Conservation (phyloP, 345 rosid species). For the Eucalyptus tenuipes region DNA sequence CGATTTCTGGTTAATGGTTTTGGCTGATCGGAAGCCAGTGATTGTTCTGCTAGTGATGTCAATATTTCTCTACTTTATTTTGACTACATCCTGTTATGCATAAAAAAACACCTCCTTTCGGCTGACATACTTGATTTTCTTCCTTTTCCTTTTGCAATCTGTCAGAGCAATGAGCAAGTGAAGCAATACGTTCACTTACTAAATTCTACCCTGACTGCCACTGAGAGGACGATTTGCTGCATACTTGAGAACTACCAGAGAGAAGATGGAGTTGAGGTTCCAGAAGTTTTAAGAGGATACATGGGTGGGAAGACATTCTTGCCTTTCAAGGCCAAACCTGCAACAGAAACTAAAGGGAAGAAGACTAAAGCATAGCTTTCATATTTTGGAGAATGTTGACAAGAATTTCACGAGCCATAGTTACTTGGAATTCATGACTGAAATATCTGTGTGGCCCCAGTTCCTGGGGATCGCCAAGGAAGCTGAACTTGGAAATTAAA, state of each 20-base stretch:
- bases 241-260: conserved; percentile 87
- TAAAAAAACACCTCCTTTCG: background rate
- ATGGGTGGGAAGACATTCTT: conserved; percentile 68
- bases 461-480: background rate
- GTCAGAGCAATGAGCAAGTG: conserved; percentile 69
- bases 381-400: background rate
- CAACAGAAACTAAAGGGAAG: conserved; percentile 29
- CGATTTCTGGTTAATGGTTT: background rate
- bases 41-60: background rate
- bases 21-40: background rate
- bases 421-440: background rate
- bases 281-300: conserved; percentile 47
- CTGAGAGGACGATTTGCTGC: conserved; percentile 91
- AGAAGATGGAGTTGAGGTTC: conserved; percentile 76
- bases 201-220: conserved; percentile 92
- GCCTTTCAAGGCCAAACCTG: conserved; percentile 71
- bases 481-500: background rate
- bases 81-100: background rate
- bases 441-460: background rate
- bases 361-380: conserved; percentile 18
- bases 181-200: conserved; percentile 79
- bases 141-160: background rate
- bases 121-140: background rate
- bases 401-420: background rate
- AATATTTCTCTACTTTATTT: background rate